Base-by-base conservation (phyloP, 805 yeast species). In the Candida xiaguanensis region DNA sequence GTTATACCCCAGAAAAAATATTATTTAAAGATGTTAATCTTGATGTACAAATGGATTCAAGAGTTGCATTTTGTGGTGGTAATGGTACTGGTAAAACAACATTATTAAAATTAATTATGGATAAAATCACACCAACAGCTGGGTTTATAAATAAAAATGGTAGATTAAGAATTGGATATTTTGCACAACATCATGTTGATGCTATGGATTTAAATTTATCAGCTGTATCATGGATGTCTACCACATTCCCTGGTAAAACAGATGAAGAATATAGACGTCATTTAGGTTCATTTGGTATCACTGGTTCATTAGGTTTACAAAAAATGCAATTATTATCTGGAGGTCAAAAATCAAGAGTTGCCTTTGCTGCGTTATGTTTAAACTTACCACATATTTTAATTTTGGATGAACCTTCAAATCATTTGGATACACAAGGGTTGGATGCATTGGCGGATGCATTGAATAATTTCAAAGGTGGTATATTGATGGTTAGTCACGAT, bases 51-150 rank as follows among this genome's bases (percentile, higher is more conserved):
- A 73, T 91, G 86, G 86, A 90, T 53, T 89, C 97, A 1, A 77
- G 99, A 61, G 85, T 93, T 52, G 99, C 98, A 0, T 72, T 93
- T 44, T 96, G 93, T 43, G 99, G 99, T 75, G 98, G 97, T 44
- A 93, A 93, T 60, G 99, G 99, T 70, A 87, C 96, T 58, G 99
- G 99, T 85, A 93, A 93, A 63, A 90, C 99, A 8, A 93, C 99
- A 2, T 70, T 93, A 45, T 74, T 93, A 56, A 91, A 91, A 60
- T 69, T 93, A 31, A 70, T 93, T 51, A 81, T 90, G 78, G 96
- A 86, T 46, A 78, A 71, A 48, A 66, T 85, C 38, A 67, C 69
- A 16, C 97, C 99, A 2, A 56, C 80, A 31, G 71, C 66, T n/a
- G 99, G 99, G 40, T 72, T 75, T 40, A 83, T 90, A 15, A 75